Base-by-base conservation (phyloP, 2,329 filamentous ascomycete genomes). In the Nothophoma quercina region DNA sequence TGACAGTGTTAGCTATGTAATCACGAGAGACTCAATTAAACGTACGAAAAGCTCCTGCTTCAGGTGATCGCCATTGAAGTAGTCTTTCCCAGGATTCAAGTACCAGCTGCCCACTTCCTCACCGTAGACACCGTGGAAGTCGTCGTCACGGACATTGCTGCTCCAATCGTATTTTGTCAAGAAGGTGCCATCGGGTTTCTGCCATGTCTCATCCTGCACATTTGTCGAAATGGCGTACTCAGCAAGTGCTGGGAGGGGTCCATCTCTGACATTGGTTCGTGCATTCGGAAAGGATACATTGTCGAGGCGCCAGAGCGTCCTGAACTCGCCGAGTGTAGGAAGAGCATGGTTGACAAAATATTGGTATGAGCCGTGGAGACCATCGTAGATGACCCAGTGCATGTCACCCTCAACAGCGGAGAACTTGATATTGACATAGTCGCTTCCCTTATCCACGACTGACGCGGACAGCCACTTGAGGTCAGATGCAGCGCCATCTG, bases 181-280 rank as follows among this genome's bases (percentile, higher is more conserved):
- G 50, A 80, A 83, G 0, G 70, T 73, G 0, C 80, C 80, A 40
- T 81, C 77, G 0, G 71, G 71, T 22, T 70, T 75, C 43, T 78
- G 71, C 79, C 80, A 83, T 1, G 81, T 83, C 69, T 83, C 80
- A 63, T 83, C 81, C 58, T 83, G 80, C 4, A 83, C 78, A 35
- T 82, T 82, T 10, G 77, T 80, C 9, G 75, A 72, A 5, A 60
- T 66, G 3, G 70, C 50, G 50, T 81, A 81, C 32, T 80, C 75
- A 2, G 67, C 63, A 6, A 81, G 67, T 0, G 75, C 64, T 0
- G 81, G 80, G 6, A 83, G 68, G 1, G 67, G 59, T 18, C 76
- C 79, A 49, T 83, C 79, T 23, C 76, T 78, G 21, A 78, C 62
- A 33, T 77, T 74, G 0, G 77, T 82, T 30, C 75, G 71, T 1